These are phyloP conservation scores for Botrytis paeoniae DNA, from an alignment of 2,329 filamentous ascomycete genomes.

Conservation along the genomic window DNA sequence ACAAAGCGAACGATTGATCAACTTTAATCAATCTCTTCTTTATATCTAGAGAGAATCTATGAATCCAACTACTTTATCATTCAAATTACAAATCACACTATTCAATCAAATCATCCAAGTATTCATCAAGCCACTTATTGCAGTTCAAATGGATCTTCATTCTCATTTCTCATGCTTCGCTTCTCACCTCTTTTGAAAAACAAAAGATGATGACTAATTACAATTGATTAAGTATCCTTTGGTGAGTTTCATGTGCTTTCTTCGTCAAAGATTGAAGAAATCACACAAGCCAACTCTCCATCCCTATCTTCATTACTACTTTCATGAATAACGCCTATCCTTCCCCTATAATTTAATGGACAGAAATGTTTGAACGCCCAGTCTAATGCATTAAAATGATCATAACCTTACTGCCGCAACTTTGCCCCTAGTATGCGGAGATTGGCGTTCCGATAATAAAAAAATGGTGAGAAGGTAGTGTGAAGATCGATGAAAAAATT, in stretches of 20 bases:
- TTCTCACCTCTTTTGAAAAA: background rate
- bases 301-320: background rate
- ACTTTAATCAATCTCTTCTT: background rate
- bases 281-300: background rate
- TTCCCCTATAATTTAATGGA: slow-evolving; percentile 12
- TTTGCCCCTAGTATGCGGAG: slow-evolving; percentile 12
- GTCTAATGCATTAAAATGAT: slow-evolving; percentile 16
- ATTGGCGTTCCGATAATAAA: slow-evolving; percentile 11
- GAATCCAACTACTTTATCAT: background rate
- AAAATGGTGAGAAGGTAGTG: slow-evolving; percentile 7
- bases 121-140: background rate
- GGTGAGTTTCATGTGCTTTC: background rate
- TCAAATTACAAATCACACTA: background rate
- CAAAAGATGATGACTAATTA: slow-evolving; percentile 8
- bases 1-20: background rate
- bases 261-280: background rate
- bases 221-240: slow-evolving; percentile 10
- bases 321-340: slow-evolving; percentile 9
- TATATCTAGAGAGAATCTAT: background rate
- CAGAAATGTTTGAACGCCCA: slow-evolving; percentile 14
- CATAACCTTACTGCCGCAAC: slow-evolving; percentile 13
- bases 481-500: background rate
- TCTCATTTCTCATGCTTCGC: slow-evolving; percentile 3
- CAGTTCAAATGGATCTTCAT: background rate
- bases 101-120: background rate